phyloP scores from a whole-genome alignment of 306 rosid species.

The Senna tora region DNA sequence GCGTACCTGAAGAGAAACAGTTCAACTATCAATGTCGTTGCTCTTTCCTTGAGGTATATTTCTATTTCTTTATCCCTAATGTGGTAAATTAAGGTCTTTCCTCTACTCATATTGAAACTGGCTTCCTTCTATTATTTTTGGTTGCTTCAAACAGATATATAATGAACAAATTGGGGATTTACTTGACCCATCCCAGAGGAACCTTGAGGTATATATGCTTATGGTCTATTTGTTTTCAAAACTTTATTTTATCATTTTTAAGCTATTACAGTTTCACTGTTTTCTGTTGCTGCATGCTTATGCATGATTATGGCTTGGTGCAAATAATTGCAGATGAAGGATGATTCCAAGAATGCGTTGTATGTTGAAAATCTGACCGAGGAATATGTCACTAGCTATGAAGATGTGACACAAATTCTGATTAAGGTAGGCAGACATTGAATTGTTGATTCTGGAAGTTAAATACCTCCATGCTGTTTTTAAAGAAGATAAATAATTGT shows the following conservation, averaged over 20 bases:
- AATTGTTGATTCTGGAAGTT: constrained; percentile 17
- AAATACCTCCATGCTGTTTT: constrained; percentile 24
- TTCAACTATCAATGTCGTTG: constrained; percentile 87
- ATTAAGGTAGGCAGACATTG: constrained; percentile 65
- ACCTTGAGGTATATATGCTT: constrained; percentile 79
- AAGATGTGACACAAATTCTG: constrained; percentile 79
- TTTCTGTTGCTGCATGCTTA: constrained; percentile 21
- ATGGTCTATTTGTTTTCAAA: constrained; percentile 7
- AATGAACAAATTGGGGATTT: constrained; percentile 46
- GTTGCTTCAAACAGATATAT: constrained; percentile 40
- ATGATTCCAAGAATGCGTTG: constrained; percentile 66
- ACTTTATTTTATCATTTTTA: constrained; percentile 19
- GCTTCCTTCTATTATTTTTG: background rate
- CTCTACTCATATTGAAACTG: constrained; percentile 4
- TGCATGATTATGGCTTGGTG: constrained; percentile 27
- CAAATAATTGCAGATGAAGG: constrained; percentile 64
- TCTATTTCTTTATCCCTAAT: constrained; percentile 2
- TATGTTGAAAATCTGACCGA: constrained; percentile 86
- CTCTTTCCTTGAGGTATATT: constrained; percentile 82
- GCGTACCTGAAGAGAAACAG: constrained; percentile 63
- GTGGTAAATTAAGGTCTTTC: constrained; percentile 3
- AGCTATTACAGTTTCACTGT: background rate
- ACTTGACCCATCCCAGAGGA: constrained; percentile 55
- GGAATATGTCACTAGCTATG: constrained; percentile 84
- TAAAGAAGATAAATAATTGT: constrained; percentile 14